Conservation (phyloP, 1,284 basidiomycete species). For the Ustilago sp. region DNA sequence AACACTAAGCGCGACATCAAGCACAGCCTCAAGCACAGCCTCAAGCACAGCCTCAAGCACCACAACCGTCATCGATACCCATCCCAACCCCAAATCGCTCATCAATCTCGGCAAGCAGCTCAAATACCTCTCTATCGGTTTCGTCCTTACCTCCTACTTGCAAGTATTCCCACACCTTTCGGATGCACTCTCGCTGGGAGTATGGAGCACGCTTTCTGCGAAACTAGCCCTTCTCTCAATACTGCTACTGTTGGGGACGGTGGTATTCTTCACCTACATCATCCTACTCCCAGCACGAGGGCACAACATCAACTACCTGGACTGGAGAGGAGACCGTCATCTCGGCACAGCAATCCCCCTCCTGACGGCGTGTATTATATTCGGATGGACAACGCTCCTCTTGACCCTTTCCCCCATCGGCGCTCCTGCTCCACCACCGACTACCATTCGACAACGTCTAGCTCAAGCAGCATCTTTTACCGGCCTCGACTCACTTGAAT, state of each 20-base stretch:
- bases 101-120: conserved; percentile 53
- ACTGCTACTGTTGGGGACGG: conserved; percentile 23
- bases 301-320: conserved; percentile 28
- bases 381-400: conserved; percentile 34
- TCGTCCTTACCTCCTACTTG: conserved; percentile 32
- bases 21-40: conserved; percentile 15
- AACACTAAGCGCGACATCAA: conserved; percentile 19
- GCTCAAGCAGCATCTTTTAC: conserved; percentile 21
- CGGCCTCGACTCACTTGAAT: conserved; percentile 5
- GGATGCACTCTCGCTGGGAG: conserved; percentile 24
- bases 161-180: conserved; percentile 36
- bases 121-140: conserved; percentile 49
- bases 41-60: conserved; percentile 31
- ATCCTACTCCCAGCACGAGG: conserved; percentile 44
- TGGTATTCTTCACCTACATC: conserved; percentile 36
- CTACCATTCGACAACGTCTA: conserved; percentile 10
- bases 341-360: conserved; percentile 30
- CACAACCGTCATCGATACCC: conserved; percentile 28
- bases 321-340: conserved; percentile 34
- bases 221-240: conserved; percentile 25
- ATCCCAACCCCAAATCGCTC: conserved; percentile 33
- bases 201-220: not conserved
- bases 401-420: conserved; percentile 43
- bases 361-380: conserved; percentile 42
- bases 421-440: conserved; percentile 36